A percentile compares a stretch with the other conserved stretches of the same genome.
These are phyloP conservation scores for rapeseed (Brassica napus) DNA, from an alignment of 345 rosid species.

Conservation along the genomic window DNA sequence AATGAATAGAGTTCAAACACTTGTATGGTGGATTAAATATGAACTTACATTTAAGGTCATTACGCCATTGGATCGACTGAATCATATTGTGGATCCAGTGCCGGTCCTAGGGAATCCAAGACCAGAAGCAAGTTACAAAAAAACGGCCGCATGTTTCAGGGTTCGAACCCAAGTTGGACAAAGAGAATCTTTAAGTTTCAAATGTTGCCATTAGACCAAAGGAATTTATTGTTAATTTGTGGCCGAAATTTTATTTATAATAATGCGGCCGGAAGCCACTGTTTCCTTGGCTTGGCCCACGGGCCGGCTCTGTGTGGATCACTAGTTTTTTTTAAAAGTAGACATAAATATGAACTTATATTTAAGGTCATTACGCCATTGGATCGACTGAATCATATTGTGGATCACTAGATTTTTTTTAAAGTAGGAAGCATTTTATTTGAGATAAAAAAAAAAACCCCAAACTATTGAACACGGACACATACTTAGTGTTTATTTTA, in stretches of 20 bases:
- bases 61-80: background rate
- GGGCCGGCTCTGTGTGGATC: no score
- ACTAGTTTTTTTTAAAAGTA: background rate
- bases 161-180: no score
- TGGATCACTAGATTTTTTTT: background rate
- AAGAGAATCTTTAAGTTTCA: no score
- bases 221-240: no score
- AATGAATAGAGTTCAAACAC: background rate
- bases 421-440: background rate
- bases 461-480: background rate
- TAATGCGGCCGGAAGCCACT: no score
- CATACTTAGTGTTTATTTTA: background rate
- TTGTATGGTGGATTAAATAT: background rate
- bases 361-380: slow-evolving; percentile 2
- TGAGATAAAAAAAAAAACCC: background rate
- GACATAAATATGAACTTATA: background rate
- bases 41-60: slow-evolving; percentile 1
- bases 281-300: no score
- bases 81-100: background rate
- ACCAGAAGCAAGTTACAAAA: no score
- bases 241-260: no score
- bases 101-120: no score
- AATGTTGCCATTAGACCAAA: no score
- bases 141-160: no score
- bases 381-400: background rate